Base-by-base conservation (phyloP, 495 filamentous ascomycete genomes). In the Podospora australis region DNA sequence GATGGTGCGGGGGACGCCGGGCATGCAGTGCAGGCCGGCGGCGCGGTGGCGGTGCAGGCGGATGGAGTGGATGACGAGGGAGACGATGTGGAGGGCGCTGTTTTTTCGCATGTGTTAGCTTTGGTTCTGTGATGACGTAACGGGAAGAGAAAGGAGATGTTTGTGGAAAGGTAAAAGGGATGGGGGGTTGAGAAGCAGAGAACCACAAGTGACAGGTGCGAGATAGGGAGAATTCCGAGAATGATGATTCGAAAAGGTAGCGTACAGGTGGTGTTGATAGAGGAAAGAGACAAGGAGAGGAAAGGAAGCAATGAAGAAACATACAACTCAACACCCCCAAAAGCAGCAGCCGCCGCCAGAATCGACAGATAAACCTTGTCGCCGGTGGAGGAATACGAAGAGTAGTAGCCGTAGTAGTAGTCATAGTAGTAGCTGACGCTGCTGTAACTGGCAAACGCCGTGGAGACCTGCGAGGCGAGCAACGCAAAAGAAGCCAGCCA, bases 291-390 rank as follows among this genome's bases (percentile, higher is more conserved):
- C n/a, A n/a, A n/a, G n/a, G n/a, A n/a, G n/a, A n/a, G n/a, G n/a
- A n/a, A n/a, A n/a, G n/a, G n/a, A n/a, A n/a, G n/a, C n/a, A n/a
- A n/a, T n/a, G n/a, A n/a, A 17, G 26, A 3, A 24, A 59, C 70
- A 48, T 61, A 74, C 72, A 73, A 71, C 32, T 73, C 55, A 0
- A 76, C 7, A 29, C 60, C 70, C 13, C 70, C 72, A 11, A 75
- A 19, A 0, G 16, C 42, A 3, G 52, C 50, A 9, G 50, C 53
- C 6, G 28, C 45, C 2, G 26, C 53, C 63, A 47, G 44, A 24
- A 23, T 21, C 7, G 16, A 20, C 14, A 29, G n/a, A 55, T 55
- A 13, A 59, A 60, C 1, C 58, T 65, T 8, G 56, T 59, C 39
- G 19, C 13, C 22, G 11, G 28, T 32, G 9, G 42, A 44, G n/a